Evolutionary conservation across 257 asterid species (phyloP), one percentile per base, ranked within the genome.

Genomic region (Thymus quinquecostatus): DNA sequence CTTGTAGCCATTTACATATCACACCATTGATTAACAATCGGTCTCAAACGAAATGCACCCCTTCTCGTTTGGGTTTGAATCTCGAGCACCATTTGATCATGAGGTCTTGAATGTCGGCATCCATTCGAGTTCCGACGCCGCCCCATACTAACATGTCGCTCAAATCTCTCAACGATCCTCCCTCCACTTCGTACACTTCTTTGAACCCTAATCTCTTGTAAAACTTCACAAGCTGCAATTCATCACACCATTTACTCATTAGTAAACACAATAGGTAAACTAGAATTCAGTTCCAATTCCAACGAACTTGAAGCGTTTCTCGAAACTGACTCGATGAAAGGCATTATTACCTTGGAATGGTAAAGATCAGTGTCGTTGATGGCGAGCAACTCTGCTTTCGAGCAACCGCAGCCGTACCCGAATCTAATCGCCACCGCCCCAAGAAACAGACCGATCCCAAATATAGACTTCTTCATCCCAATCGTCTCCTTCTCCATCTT

Each of bases 61-160:
- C 21, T 21, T 21, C 21, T 21, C 21, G 21, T 38, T 44, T 14
- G 82, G 82, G 14, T 71, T 81, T 94, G 79, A 94, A 91, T 80
- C 96, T 89, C 43, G 95, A 72, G 70, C 95, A 87, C 98, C 98
- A 94, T 79, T 86, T 91, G 72, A 85, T 56, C 73, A 93, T 83
- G 62, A 93, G 98, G 11, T 83, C 66, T 66, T 87, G 81, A 57
- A 91, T 36, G 29, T 77, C 47, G 29, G 96, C 98, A 78, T 91
- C 96, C 98, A 93, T 93, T 51, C 96, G 78, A 44, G 98, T 93
- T 5, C 98, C 98, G 36, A 89, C 84, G n/a, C 98, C 98, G 59
- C 97, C 98, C 98, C 98, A 93, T 9, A 91, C 86, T 55, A 93
- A 69, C 97, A 85, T 89, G 84, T 93, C 92, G 11, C 79, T 75